Evolutionary conservation across 768 basidiomycete genomes (phyloP).

Genomic region (Lyophyllum decastes): DNA sequence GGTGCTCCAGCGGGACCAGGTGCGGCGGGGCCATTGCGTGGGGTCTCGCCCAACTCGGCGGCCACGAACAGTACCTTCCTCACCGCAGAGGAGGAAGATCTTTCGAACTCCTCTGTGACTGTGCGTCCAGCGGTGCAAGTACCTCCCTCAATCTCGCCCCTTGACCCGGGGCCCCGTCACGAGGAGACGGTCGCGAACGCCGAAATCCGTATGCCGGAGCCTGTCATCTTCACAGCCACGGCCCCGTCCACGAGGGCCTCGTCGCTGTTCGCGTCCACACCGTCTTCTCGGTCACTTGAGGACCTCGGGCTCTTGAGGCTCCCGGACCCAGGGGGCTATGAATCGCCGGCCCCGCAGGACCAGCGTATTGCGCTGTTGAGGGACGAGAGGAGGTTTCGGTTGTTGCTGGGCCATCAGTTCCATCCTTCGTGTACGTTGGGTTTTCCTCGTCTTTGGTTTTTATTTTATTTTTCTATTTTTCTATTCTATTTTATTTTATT

Average conservation of each 20-base stretch:
- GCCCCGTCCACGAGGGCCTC: constrained; percentile 28
- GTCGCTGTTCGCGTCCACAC: constrained; percentile 29
- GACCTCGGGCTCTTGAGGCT: constrained; percentile 1
- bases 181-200: constrained; percentile 36
- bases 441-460: background rate
- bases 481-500: too few species aligned
- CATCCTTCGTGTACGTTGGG: constrained; percentile 60
- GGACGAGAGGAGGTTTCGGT: constrained; percentile 70
- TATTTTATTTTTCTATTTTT: background rate
- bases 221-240: constrained; percentile 39
- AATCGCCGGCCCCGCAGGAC: constrained; percentile 39
- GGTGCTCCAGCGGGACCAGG: background rate
- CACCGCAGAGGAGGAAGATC: constrained; percentile 23
- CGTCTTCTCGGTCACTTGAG: constrained; percentile 24
- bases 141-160: constrained; percentile 1
- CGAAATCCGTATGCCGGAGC: constrained; percentile 36
- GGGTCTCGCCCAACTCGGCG: constrained; percentile 14
- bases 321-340: constrained; percentile 30
- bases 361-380: constrained; percentile 40
- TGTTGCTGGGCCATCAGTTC: constrained; percentile 66
- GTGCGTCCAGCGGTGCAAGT: background rate
- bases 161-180: constrained; percentile 17
- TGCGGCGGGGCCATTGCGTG: background rate
- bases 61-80: constrained; percentile 14
- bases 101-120: background rate